These are phyloP conservation scores for Fragaria iinumae DNA, from an alignment of 306 rosid species.

Conservation along the genomic window DNA sequence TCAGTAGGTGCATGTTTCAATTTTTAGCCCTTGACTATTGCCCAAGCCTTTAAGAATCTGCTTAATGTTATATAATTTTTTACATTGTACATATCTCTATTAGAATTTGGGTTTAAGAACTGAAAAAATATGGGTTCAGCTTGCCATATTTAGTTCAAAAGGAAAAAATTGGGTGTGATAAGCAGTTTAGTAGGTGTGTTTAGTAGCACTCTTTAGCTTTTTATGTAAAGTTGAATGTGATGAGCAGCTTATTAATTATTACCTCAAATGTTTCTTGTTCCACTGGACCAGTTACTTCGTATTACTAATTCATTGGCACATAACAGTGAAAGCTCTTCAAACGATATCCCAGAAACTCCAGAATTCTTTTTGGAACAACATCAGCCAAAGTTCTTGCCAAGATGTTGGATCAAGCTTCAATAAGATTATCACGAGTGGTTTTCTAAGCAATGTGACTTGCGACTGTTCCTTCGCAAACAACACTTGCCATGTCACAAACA, in stretches of 20 bases:
- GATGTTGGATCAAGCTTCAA: constrained; percentile 21
- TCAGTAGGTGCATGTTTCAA: background rate
- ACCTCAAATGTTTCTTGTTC: background rate
- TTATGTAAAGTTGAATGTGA: too few species aligned
- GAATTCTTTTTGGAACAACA: constrained; percentile 44
- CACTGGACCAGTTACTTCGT: background rate
- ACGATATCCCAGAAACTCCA: constrained; percentile 48
- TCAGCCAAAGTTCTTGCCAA: constrained; percentile 40
- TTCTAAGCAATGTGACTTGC: constrained; percentile 45
- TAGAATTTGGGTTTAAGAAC: background rate
- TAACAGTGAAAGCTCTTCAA: constrained; percentile 40
- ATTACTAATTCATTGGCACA: background rate
- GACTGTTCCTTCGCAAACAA: constrained; percentile 32
- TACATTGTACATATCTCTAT: background rate
- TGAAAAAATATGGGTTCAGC: background rate
- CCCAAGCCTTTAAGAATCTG: background rate
- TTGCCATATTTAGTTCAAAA: background rate
- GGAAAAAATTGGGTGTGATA: background rate
- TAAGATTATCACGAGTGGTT: background rate
- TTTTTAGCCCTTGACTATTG: background rate
- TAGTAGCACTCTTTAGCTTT: too few species aligned
- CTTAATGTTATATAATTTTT: background rate
- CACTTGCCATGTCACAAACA: constrained; percentile 53
- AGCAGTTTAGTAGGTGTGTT: too few species aligned
- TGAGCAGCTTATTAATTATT: background rate